Evolutionary conservation across 805 yeast genomes (phyloP).

Genomic region (Metschnikowia gruessii): DNA sequence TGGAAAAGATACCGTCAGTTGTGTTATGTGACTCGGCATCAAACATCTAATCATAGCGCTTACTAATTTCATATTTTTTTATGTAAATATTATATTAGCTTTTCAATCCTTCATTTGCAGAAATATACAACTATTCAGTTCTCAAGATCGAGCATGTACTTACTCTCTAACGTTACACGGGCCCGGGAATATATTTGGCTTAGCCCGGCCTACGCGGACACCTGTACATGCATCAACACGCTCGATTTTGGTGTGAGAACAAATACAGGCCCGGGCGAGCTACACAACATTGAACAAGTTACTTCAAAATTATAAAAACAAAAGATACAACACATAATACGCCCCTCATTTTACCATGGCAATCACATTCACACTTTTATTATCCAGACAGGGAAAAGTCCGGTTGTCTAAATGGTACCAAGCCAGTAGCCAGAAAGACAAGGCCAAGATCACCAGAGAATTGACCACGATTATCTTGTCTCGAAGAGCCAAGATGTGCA

Average conservation of each 20-base stretch:
- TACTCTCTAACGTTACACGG: not conserved
- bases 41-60: too few relatives aligned
- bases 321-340: too few relatives aligned
- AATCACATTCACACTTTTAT: slow-evolving; percentile 71
- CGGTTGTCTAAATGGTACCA: slow-evolving; percentile 92
- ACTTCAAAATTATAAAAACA: not conserved
- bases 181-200: not conserved
- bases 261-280: not conserved
- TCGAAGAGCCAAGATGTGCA: slow-evolving; percentile 93
- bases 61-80: too few relatives aligned
- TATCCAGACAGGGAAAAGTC: slow-evolving; percentile 94
- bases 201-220: not conserved
- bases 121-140: too few relatives aligned
- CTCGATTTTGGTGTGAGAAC: not conserved
- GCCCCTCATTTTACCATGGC: slow-evolving; percentile 42
- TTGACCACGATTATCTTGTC: slow-evolving; percentile 80
- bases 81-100: too few relatives aligned
- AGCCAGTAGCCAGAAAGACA: slow-evolving; percentile 80
- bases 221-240: slow-evolving; percentile 3
- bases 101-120: too few relatives aligned
- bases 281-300: not conserved
- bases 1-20: too few relatives aligned
- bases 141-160: too few relatives aligned
- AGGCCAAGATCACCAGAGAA: slow-evolving; percentile 78
- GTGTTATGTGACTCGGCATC: too few relatives aligned